Evolutionary conservation across 495 filamentous ascomycete species (phyloP).

Genomic region (Aspergillus diversus): DNA sequence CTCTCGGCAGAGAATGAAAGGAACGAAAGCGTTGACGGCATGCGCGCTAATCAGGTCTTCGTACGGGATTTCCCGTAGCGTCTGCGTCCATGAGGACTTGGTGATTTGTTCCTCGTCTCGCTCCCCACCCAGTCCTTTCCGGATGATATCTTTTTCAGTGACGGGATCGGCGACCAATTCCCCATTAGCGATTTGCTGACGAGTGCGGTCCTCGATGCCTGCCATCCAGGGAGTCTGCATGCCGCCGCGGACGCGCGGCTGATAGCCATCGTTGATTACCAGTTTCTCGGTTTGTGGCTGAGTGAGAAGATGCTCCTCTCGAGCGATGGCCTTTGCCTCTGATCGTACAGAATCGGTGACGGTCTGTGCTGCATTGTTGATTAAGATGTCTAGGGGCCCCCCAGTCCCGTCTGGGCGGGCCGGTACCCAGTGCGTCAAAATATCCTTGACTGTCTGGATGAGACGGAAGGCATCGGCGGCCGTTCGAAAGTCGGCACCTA

Average conservation of each 20-base stretch:
- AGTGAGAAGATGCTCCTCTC: constrained; percentile 26
- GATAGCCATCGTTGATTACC: not conserved
- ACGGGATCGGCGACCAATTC: not conserved
- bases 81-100: constrained; percentile 50
- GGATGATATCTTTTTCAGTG: not conserved
- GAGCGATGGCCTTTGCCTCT: constrained; percentile 38
- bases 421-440: constrained; percentile 32
- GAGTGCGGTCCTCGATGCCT: constrained; percentile 4
- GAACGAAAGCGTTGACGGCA: constrained; percentile 51
- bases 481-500: constrained; percentile 51
- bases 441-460: constrained; percentile 29
- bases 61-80: constrained; percentile 49
- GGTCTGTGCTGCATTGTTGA: constrained; percentile 57
- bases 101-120: constrained; percentile 3
- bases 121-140: constrained; percentile 14
- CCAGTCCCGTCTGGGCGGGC: not conserved
- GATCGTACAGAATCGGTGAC: constrained; percentile 46
- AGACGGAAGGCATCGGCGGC: constrained; percentile 50
- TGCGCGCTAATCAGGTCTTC: constrained; percentile 53
- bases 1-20: constrained; percentile 50
- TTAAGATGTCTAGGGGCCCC: constrained; percentile 40
- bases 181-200: constrained; percentile 1
- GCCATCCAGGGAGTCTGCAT: constrained; percentile 5
- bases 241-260: not conserved
- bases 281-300: not conserved